Base-by-base conservation (phyloP, 2,329 filamentous ascomycete genomes). In the Pyrenophora tritici-repentis region DNA sequence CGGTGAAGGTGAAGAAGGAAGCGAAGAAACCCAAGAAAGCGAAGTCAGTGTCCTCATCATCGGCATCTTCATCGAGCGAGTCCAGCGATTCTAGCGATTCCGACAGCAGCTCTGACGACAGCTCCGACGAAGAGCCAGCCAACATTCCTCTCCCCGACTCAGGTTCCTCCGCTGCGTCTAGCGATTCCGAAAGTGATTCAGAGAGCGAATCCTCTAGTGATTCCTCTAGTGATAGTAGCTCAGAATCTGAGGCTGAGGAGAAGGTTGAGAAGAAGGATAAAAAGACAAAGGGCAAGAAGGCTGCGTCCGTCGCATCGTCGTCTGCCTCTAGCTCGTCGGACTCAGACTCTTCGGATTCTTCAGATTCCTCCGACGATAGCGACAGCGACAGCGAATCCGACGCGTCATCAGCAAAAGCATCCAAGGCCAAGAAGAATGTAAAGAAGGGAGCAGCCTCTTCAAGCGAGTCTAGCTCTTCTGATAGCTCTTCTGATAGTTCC, bases 261-360 rank as follows among this genome's bases (percentile, higher is more conserved):
- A 60, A 62, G 50, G 40, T 49, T 9, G 57, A 50, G 42, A 56
- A 53, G 39, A 60, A 62, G 50, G 40, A 47, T 9, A 58, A 50
- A 12, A 63, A 59, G 37, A 36, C 9, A 2, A 65, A 59, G 47
- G 50, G 45, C 37, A 67, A 67, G 56, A 66, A 63, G 45, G 66
- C 66, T 14, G 61, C 63, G 7, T 59, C 62, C 1, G 59, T 63
- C 13, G 57, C 62, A 1, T 72, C 71, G 0, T 68, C 66, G 13
- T 69, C 69, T 14, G 65, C 67, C 13, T 70, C 67, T 3, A 66
- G 62, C 47, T 70, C 65, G 6, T 67, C 50, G 18, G 50, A 49
- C 24, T 53, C 70, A 13, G 59, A 62, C 26, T 65, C 63, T 6
- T 37, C 33, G n/a, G 42, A 45, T 4, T 66, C 64, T 1, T 61